Base-by-base conservation (phyloP, 2,329 filamentous ascomycete species). In the Colletotrichum euphorbiae region DNA sequence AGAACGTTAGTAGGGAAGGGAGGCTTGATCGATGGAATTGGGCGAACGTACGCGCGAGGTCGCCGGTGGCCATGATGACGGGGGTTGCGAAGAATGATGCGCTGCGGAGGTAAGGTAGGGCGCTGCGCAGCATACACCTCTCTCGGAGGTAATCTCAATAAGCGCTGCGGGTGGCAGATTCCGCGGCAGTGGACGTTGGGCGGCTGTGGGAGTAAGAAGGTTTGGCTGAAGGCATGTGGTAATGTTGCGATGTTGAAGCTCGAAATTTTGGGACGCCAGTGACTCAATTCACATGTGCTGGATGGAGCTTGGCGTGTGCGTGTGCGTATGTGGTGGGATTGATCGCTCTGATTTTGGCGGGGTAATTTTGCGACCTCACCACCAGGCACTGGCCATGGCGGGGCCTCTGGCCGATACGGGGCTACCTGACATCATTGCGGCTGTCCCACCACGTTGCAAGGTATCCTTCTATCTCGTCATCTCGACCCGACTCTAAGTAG, bases 291-390 rank as follows among this genome's bases (percentile, higher is more conserved):
- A 42, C 40, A 67, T 59, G 24, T n/a, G 24, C 19, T 42, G 51
- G 15, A 57, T 64, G 58, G 63, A 67, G 63, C 63, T 56, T 67
- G 50, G 50, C 57, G 63, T 43, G 50, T n/a, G 40, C 28, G 42
- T 59, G 56, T 43, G 50, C 7, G 40, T 15, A 28, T 59, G 56
- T 24, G 48, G 21, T 59, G 33, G 38, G 11, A 58, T 62, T 66
- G 62, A 62, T 55, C n/a, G 31, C 54, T 59, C 38, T 68, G 65
- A 55, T 68, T 68, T 68, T 68, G 65, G 65, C 65, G 65, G 65
- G 65, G 65, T 68, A 65, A 33, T 42, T 46, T 43, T 57, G 36
- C 62, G 57, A 24, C 45, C 42, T 45, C 42, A 45, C 42, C 42
- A 45, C 42, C 17, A 8, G 6, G 12, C 42, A 43, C 54, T 45